These are phyloP conservation scores for Exophiala dermatitidis DNA, from an alignment of 2,329 filamentous ascomycete genomes.

Conservation along the genomic window DNA sequence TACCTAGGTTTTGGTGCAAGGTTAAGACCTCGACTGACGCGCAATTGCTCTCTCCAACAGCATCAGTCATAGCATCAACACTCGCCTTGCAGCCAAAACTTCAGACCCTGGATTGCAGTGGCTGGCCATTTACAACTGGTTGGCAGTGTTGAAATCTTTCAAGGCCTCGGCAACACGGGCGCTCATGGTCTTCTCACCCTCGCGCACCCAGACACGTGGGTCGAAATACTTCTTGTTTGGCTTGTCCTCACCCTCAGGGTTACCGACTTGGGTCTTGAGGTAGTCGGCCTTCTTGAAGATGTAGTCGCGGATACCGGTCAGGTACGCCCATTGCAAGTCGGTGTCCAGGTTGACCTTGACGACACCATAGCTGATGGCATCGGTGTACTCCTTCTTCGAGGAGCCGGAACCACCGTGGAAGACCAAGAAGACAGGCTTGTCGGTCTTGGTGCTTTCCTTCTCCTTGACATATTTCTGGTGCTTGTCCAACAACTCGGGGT, in stretches of 20 bases:
- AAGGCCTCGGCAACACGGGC: constrained; percentile 72
- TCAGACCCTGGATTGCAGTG: not conserved
- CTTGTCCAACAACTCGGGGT: constrained; percentile 92
- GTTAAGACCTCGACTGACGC: too few species aligned
- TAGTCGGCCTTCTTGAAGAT: constrained; percentile 93
- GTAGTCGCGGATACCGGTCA: constrained; percentile 88
- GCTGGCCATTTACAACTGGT: constrained; percentile 56
- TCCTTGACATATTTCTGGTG: constrained; percentile 89
- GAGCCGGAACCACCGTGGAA: constrained; percentile 98
- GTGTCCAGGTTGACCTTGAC: constrained; percentile 99
- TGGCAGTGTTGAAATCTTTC: constrained; percentile 82
- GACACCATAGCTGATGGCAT: constrained; percentile 87
- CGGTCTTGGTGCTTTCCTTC: constrained; percentile 61
- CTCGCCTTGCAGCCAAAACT: not conserved
- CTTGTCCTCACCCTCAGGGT: constrained; percentile 93
- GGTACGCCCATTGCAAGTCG: constrained; percentile 93
- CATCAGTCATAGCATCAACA: not conserved
- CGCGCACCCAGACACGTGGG: constrained; percentile 86
- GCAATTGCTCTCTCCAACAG: not conserved
- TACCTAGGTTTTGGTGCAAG: too few species aligned
- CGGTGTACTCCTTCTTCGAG: constrained; percentile 78
- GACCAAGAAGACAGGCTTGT: constrained; percentile 97
- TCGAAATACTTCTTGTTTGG: constrained; percentile 97
- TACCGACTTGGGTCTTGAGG: constrained; percentile 76
- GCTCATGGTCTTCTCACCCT: constrained; percentile 93